Evolutionary conservation across 108 stramenopile species (phyloP).

Genomic region (Aurantiochytrium sp.): DNA sequence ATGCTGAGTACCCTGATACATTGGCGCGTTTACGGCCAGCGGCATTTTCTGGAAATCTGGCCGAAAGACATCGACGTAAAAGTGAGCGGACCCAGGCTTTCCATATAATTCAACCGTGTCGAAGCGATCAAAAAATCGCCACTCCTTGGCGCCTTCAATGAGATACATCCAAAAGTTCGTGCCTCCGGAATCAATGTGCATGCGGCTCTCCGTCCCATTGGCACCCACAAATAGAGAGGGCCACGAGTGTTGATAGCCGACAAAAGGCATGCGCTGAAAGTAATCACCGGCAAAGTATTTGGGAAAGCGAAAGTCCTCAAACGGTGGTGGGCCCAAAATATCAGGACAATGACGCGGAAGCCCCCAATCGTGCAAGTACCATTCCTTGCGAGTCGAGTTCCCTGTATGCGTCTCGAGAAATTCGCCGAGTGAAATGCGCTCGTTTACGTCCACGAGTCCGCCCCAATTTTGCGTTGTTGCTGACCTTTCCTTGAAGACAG

Average conservation of each 20-base stretch:
- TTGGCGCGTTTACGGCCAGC: background rate
- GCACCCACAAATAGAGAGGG: constrained; percentile 21
- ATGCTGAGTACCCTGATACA: background rate
- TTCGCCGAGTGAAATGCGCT: background rate
- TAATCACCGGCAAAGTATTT: constrained; percentile 4
- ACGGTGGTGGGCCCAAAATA: background rate
- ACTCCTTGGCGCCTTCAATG: background rate
- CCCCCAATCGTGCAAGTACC: constrained; percentile 3
- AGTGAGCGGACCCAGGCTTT: background rate
- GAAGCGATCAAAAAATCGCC: background rate
- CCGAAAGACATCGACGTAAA: background rate
- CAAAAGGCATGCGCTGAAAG: constrained; percentile 14
- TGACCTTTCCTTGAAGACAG: background rate
- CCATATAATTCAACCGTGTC: background rate
- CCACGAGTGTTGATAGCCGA: constrained; percentile 13
- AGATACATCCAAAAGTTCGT: constrained; percentile 21
- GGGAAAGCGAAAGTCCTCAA: background rate
- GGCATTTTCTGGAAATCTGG: background rate
- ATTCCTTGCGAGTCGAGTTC: background rate
- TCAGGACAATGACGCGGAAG: background rate
- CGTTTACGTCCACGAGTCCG: background rate
- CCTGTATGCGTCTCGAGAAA: background rate
- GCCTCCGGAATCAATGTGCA: constrained; percentile 13
- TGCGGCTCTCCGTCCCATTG: background rate
- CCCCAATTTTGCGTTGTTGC: background rate